Evolutionary conservation across 345 rosid species (phyloP), one percentile per base, ranked within the genome.

Genomic region (Hibiscus mutabilis): DNA sequence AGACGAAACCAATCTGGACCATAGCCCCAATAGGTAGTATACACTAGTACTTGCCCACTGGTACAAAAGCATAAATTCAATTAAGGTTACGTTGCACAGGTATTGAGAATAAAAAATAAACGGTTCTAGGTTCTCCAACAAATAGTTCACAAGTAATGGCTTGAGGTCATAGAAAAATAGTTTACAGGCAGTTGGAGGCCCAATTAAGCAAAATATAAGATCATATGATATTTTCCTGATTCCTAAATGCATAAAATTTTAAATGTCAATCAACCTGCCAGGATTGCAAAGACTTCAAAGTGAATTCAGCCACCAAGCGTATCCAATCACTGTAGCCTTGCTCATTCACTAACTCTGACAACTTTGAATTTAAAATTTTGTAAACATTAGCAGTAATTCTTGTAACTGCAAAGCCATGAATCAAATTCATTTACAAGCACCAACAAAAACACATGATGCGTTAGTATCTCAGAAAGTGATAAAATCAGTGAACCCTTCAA

Each of bases 31-130:
- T 66, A 96, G 96, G 78, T 92, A 90, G 85, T 96, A 96, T 64
- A 96, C 98, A 70, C 99, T 96, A 85, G 97, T 96, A 80, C 97
- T 96, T 75, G 99, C 99, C 99, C 99, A 96, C 99, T 92, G 82
- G 69, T 58, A 79, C 69, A 46, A 81, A n/a, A 51, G 47, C 40
- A 67, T 16, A 71, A 74, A 71, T 49, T 19, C 68, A 64, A 77
- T 72, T 68, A 78, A 75, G 56, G 60, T 60, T 51, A 51, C 14
- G 29, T 62, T 63, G 71, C 19, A 73, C 51, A 69, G 25, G 27
- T 53, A 66, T 27, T 49, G 53, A 66, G 29, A 47, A 71, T 68
- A 70, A 56, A 65, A 63, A 63, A 42, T 56, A 73, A 79, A 67
- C 24, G 62, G 53, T 73, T 75, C 14, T 21, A 5, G 56, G 64